Evolutionary conservation across 2,329 filamentous ascomycete genomes (phyloP).

Genomic region (Ophiognomonia clavigignenti-juglandacearum): DNA sequence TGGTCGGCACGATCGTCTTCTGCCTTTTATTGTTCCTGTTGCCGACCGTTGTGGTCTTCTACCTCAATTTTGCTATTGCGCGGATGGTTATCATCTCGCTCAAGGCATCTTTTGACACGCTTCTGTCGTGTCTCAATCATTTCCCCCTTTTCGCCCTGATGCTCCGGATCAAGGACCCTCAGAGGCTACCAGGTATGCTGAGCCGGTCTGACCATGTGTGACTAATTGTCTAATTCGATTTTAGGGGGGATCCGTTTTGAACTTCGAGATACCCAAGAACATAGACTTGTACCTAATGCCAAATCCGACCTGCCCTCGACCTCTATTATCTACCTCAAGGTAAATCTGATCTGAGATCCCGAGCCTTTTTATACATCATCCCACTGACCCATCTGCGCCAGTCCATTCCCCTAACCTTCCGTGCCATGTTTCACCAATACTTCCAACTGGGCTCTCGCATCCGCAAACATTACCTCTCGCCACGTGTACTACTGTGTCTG

Average conservation of each 20-base stretch:
- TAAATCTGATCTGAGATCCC: too few relatives aligned
- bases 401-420: constrained; percentile 84
- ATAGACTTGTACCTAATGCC: constrained; percentile 37
- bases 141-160: constrained; percentile 97
- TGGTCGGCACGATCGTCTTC: constrained; percentile 94
- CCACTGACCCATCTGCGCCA: constrained; percentile 28
- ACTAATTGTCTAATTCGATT: constrained; percentile 16
- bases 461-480: constrained; percentile 90
- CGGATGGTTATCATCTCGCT: constrained; percentile 92
- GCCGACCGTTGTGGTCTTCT: constrained; percentile 93
- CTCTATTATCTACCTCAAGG: constrained; percentile 83
- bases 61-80: constrained; percentile 90
- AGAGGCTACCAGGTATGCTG: constrained; percentile 71
- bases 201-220: neutral
- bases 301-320: constrained; percentile 51
- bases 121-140: constrained; percentile 91
- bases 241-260: constrained; percentile 83
- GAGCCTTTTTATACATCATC: neutral
- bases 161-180: constrained; percentile 89
- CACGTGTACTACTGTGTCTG: constrained; percentile 80
- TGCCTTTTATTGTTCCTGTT: constrained; percentile 92
- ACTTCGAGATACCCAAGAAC: constrained; percentile 66
- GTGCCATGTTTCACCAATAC: constrained; percentile 96
- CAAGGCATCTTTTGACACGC: constrained; percentile 86
- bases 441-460: constrained; percentile 91